A percentile compares a stretch with the other conserved stretches of the same genome.
Conservation (phyloP, 2,329 filamentous ascomycete species). For the Dactylellina cionopaga region DNA sequence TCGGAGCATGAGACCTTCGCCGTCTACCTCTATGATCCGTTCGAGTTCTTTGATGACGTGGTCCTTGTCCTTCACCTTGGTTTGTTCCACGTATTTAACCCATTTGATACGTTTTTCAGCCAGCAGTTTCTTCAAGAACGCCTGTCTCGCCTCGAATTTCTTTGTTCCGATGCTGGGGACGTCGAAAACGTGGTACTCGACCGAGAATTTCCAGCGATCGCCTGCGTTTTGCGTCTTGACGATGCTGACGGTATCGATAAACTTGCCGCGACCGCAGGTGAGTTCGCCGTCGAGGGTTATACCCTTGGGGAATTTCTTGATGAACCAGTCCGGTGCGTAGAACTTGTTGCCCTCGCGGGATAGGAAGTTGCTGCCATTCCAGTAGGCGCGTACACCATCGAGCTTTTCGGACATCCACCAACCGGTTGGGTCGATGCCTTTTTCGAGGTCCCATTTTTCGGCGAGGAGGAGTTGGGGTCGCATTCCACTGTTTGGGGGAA, state of each 20-base stretch:
- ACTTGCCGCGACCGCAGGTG: conserved; percentile 55
- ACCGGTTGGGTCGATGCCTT: conserved; percentile 55
- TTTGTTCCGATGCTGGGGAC: conserved; percentile 53
- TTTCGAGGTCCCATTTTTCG: conserved; percentile 57
- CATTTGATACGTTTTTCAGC: conserved; percentile 53
- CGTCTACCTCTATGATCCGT: conserved; percentile 50
- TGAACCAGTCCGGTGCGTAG: conserved; percentile 57
- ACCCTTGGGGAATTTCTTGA: conserved; percentile 55
- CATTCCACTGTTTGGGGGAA: conserved; percentile 43
- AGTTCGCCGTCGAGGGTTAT: conserved; percentile 57
- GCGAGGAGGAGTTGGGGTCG: conserved; percentile 56
- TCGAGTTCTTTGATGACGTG: conserved; percentile 55
- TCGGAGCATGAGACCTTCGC: conserved; percentile 57
- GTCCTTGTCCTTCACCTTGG: conserved; percentile 45
- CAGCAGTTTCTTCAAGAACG: conserved; percentile 50
- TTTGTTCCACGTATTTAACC: conserved; percentile 56
- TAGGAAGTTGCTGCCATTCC: conserved; percentile 55
- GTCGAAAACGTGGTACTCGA: conserved; percentile 57
- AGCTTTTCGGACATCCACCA: conserved; percentile 57
- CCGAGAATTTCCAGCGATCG: conserved; percentile 56
- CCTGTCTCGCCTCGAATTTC: conserved; percentile 55
- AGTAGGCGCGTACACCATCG: conserved; percentile 57
- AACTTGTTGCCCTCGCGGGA: conserved; percentile 57
- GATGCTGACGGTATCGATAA: conserved; percentile 57
- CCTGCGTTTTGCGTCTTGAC: conserved; percentile 55